Base-by-base conservation (phyloP, 805 yeast genomes). In the Metschnikowia reukaufii region DNA sequence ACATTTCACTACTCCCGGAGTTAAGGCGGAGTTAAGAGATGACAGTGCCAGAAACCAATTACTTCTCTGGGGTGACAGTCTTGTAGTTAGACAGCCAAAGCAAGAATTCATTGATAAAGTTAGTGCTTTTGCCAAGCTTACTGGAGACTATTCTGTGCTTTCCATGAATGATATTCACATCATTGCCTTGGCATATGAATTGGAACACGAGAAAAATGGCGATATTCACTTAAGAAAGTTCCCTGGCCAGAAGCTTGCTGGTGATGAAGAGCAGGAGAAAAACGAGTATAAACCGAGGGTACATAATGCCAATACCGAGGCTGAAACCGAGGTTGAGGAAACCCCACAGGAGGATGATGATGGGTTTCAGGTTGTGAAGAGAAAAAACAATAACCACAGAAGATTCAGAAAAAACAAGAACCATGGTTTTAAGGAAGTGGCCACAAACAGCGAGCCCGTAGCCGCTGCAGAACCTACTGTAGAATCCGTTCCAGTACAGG, bases 1-100 rank as follows among this genome's bases (percentile, higher is more conserved):
- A n/a, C 88, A 88, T 60, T 86, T 74, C 64, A 91, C 97, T 12
- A 88, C 97, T 1, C 97, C 98, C 12, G 91, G 97, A 1, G 98
- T 94, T 15, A 81, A 77, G 58, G 74, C 78, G 25, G 99, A 94
- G 70, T 82, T 94, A 62, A 83, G 79, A 60, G 98, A 94, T 70
- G 96, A 85, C 50, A 77, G 79, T 52, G 88, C 95, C 6, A 77
- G 96, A 65, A 79, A 79, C 54, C 91, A 91, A 58, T 70, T 94
- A 36, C 70, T 80, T 4, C 71, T 91, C 8, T 90, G 97, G 96
- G 87, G 83, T 20, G 91, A 88, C 39, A 66, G 68, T 12, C 70
- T 94, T 42, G 69, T 72, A 46, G 71, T 86, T 13, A 79, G 90
- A 66, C 97, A 91, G 56, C 99, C 99, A 3, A 79, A 74, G 45